phyloP scores from a whole-genome alignment of 768 basidiomycete genomes.

The Psilocybe cubensis region DNA sequence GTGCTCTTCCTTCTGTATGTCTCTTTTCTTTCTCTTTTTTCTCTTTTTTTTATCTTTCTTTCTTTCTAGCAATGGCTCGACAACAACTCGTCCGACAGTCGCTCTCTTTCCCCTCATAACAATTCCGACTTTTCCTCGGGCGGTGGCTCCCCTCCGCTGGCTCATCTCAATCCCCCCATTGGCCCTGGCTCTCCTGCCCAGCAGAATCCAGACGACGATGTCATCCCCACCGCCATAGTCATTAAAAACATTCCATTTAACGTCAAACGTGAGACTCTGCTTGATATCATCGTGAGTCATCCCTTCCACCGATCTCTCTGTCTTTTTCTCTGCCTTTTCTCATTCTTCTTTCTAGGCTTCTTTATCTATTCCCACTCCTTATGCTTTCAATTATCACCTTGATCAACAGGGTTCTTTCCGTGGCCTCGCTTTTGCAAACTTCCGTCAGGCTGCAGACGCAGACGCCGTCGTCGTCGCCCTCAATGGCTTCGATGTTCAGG shows the following conservation, averaged over 20 bases:
- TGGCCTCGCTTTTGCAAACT: constrained; percentile 98
- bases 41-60: constrained; percentile 20
- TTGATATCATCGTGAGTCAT: constrained; percentile 89
- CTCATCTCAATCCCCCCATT: constrained; percentile 47
- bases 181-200: constrained; percentile 53
- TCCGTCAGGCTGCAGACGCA: constrained; percentile 88
- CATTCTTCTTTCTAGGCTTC: constrained; percentile 61
- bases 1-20: constrained; percentile 76
- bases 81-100: constrained; percentile 67
- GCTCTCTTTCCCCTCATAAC: constrained; percentile 83
- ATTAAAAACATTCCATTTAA: constrained; percentile 99
- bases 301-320: constrained; percentile 22
- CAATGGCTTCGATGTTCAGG: constrained; percentile 95
- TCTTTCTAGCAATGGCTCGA: constrained; percentile 84
- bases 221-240: constrained; percentile 98
- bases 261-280: constrained; percentile 93
- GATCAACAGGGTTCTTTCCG: constrained; percentile 97
- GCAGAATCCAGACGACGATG: constrained; percentile 73
- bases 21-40: constrained; percentile 22
- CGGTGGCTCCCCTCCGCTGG: constrained; percentile 77
- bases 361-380: constrained; percentile 92
- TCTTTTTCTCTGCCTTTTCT: constrained; percentile 15
- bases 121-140: constrained; percentile 90
- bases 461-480: constrained; percentile 95
- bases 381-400: constrained; percentile 99